Base-by-base conservation (phyloP, 2,329 filamentous ascomycete species). In the Fusarium sp. region DNA sequence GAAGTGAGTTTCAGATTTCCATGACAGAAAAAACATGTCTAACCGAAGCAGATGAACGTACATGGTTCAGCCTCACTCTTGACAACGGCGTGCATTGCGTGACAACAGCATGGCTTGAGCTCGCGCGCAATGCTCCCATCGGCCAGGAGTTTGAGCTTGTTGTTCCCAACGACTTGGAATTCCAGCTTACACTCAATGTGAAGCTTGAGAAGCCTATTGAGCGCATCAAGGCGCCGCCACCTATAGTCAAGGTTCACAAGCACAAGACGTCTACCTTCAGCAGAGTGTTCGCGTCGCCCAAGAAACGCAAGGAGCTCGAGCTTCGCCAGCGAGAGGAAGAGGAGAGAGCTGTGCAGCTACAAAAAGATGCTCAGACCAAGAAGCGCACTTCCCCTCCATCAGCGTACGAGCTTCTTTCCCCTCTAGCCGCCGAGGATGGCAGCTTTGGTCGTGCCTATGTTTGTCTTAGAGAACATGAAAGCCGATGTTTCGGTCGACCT, bases 41-140 rank as follows among this genome's bases (percentile, higher is more conserved):
- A 67, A 80, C 74, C 52, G 44, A 7, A 48, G 9, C 68, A 96
- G 93, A 92, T 75, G 94, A 98, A 80, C 90, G 93, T 55, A 93
- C 93, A 4, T 96, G 93, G 87, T 99, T 99, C 82, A 94, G 95
- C 73, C 86, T 99, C 13, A 99, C 96, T 1, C 86, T 99, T n/a
- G 96, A 99, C 79, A 99, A 99, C 69, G 96, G 96, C 26, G 88
- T 99, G 2, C 96, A 99, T 78, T 99, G 96, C 75, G 96, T 99
- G 17, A 99, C 96, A 1, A 99, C 96, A 5, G 91, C 94, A 1
- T 97, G 94, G 92, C 85, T 98, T 10, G 96, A 99, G 78, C 84
- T 99, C 62, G 94, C 93, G 20, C 92, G 92, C 72, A 95, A 92
- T 62, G 95, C 96, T 3, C 94, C 96, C 0, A 98, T 99, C 71